These are phyloP conservation scores for Sporothrix globosa DNA, from an alignment of 2,329 filamentous ascomycete species.

Conservation along the genomic window DNA sequence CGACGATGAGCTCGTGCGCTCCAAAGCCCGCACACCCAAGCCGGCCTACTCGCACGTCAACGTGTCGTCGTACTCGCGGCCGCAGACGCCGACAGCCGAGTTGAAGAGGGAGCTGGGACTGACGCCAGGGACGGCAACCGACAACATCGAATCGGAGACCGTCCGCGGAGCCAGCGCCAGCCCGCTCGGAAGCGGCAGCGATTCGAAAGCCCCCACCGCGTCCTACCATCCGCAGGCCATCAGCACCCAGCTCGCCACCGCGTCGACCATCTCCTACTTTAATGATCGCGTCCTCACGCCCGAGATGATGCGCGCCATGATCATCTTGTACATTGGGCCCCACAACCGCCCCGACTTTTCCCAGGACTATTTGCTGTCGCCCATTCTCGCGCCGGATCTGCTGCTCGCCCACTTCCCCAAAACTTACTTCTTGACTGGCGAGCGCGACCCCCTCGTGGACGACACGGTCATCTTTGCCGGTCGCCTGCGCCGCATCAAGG, in stretches of 20 bases:
- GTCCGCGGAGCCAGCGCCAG: background rate
- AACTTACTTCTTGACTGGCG: conserved; percentile 90
- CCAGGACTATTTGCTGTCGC: conserved; percentile 87
- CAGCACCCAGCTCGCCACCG: conserved; percentile 86
- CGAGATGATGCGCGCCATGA: conserved; percentile 99
- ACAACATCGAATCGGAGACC: background rate
- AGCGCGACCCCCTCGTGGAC: conserved; percentile 92
- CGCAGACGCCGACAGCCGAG: conserved; percentile 19
- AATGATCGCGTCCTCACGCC: conserved; percentile 93
- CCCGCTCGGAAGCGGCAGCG: background rate
- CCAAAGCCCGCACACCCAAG: conserved; percentile 27
- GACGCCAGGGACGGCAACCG: background rate
- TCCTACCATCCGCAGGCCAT: conserved; percentile 63
- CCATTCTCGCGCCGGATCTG: conserved; percentile 82
- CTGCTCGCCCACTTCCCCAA: conserved; percentile 88
- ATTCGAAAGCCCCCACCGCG: conserved; percentile 38
- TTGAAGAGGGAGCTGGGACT: background rate
- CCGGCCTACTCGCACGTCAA: conserved; percentile 36
- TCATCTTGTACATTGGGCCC: conserved; percentile 93
- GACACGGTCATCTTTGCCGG: conserved; percentile 97
- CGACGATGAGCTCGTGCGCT: conserved; percentile 17
- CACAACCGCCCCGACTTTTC: conserved; percentile 91
- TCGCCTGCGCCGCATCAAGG: conserved; percentile 77
- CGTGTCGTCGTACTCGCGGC: conserved; percentile 25
- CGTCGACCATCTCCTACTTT: conserved; percentile 97